Evolutionary conservation across 441 rosid genomes (phyloP).

Genomic region (Populus trichocarpa): DNA sequence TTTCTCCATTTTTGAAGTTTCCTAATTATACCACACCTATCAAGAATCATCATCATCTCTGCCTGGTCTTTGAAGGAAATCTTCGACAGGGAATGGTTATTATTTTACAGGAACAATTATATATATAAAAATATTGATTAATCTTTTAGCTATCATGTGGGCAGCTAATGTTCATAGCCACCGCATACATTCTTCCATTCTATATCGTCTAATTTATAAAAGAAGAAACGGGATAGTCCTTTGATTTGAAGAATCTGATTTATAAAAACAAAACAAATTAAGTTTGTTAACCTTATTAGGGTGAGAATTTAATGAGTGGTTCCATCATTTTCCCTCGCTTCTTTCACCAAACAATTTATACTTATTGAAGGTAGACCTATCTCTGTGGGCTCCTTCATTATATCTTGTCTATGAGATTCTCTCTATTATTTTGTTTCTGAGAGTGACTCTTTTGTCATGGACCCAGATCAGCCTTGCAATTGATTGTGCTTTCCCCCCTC

Average conservation of each 20-base stretch:
- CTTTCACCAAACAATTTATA: conserved; percentile 27
- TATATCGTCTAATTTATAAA: neutral
- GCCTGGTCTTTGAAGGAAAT: conserved; percentile 24
- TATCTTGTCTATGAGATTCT: conserved; percentile 47
- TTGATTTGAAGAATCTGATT: conserved; percentile 10
- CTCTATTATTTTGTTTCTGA: conserved; percentile 50
- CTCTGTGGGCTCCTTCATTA: conserved; percentile 35
- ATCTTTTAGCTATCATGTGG: conserved; percentile 18
- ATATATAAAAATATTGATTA: neutral
- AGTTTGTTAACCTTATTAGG: conserved; percentile 7
- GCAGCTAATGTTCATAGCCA: conserved; percentile 10
- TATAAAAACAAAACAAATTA: neutral
- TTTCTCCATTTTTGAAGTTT: conserved; percentile 7
- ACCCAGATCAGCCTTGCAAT: conserved; percentile 14
- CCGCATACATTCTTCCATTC: conserved; percentile 7
- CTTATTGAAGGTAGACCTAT: conserved; percentile 19
- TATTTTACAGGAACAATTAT: conserved; percentile 9
- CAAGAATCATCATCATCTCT: conserved; percentile 14
- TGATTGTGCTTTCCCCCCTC: conserved; percentile 17
- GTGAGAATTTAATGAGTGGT: conserved; percentile 23
- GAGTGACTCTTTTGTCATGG: conserved; percentile 41
- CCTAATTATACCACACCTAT: conserved; percentile 12
- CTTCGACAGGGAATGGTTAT: conserved; percentile 18
- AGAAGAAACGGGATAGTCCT: neutral
- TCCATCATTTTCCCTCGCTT: conserved; percentile 34